Evolutionary conservation across 2,329 filamentous ascomycete genomes (phyloP).

Genomic region (Escovopsis sp.): DNA sequence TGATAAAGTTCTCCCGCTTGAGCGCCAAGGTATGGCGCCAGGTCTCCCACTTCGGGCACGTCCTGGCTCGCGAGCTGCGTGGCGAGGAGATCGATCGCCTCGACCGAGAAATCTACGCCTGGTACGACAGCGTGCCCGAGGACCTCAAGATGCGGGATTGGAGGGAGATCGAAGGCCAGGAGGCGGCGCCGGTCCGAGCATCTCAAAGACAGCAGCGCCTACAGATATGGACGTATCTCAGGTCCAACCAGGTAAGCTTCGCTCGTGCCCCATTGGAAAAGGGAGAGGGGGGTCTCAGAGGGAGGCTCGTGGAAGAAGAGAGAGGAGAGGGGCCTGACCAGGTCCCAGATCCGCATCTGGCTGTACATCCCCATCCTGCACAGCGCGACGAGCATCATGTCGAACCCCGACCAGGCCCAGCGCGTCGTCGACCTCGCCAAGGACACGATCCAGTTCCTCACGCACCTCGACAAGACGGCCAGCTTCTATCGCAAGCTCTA

Average conservation of each 20-base stretch:
- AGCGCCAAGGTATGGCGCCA: conserved; percentile 78
- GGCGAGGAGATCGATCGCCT: conserved; percentile 65
- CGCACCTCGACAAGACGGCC: conserved; percentile 55
- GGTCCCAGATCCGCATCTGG: conserved; percentile 55
- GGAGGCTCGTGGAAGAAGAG: no score
- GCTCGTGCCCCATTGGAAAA: no score
- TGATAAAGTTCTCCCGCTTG: conserved; percentile 73
- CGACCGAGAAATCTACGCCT: conserved; percentile 72
- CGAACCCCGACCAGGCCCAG: conserved; percentile 58
- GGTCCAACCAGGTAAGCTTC: conserved; percentile 55
- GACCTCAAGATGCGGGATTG: conserved; percentile 45
- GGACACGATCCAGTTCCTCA: conserved; percentile 59
- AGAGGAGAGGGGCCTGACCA: conserved; percentile 3
- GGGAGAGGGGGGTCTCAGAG: no score
- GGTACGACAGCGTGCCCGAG: conserved; percentile 64
- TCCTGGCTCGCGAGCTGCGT: conserved; percentile 47
- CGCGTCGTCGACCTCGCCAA: conserved; percentile 61
- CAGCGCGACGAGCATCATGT: conserved; percentile 67
- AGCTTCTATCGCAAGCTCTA: conserved; percentile 59
- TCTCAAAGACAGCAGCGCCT: conserved; percentile 57
- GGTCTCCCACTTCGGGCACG: conserved; percentile 51
- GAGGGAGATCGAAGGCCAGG: conserved; percentile 28
- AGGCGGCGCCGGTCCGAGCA: conserved; percentile 34
- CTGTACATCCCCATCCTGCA: conserved; percentile 81
- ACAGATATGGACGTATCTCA: conserved; percentile 70